These are phyloP conservation scores for Chlorella sp. DNA, from an alignment of 139 green algal genomes.

Conservation along the genomic window DNA sequence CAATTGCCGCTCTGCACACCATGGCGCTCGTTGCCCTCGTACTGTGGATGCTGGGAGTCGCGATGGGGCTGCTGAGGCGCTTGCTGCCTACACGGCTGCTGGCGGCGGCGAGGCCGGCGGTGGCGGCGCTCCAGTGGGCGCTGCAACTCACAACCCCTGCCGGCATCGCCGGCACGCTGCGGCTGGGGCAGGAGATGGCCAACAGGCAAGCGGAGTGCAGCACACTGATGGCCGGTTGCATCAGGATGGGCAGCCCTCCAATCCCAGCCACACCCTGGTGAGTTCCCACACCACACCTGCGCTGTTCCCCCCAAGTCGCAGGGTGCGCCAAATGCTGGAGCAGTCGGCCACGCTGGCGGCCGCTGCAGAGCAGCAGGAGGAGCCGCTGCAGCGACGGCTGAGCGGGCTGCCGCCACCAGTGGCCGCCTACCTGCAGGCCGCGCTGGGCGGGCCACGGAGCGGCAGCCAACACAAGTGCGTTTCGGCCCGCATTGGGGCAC, in stretches of 20 bases:
- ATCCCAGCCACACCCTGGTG: not conserved
- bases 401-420: not conserved
- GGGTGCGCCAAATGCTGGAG: conserved; percentile 9
- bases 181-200: not conserved
- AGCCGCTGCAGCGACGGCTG: conserved; percentile 12
- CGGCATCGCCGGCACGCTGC: not conserved
- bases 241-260: not conserved
- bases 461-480: no score
- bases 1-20: not conserved
- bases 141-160: not conserved
- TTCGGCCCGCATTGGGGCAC: no score
- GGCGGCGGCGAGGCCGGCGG: not conserved
- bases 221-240: not conserved
- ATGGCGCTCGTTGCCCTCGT: not conserved
- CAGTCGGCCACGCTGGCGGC: not conserved
- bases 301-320: not conserved
- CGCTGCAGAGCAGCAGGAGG: not conserved
- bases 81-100: conserved; percentile 8
- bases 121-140: not conserved
- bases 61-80: not conserved
- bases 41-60: not conserved
- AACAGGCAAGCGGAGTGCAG: not conserved
- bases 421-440: not conserved
- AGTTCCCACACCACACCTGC: not conserved
- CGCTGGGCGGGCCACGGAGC: not conserved